Evolutionary conservation across 1,284 basidiomycete genomes (phyloP).

Genomic region (Ceratobasidium sp.): DNA sequence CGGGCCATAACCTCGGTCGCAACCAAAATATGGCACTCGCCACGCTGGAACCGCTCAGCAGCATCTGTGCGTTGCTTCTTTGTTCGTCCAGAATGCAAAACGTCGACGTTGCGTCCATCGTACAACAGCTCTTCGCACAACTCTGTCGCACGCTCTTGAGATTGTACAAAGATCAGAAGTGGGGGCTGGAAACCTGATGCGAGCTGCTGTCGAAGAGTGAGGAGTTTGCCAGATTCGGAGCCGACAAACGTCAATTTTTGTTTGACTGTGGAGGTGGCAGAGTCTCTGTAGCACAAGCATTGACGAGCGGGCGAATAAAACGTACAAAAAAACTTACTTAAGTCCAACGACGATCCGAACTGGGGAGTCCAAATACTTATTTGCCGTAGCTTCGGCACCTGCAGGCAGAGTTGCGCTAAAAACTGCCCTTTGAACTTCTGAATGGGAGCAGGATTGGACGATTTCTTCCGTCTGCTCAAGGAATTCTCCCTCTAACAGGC

Average conservation of each 20-base stretch:
- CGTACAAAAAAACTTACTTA: constrained; percentile 71
- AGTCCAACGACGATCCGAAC: constrained; percentile 93
- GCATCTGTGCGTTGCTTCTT: constrained; percentile 89
- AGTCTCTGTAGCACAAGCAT: constrained; percentile 70
- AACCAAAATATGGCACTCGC: constrained; percentile 91
- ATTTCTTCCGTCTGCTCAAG: constrained; percentile 91
- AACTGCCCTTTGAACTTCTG: constrained; percentile 84
- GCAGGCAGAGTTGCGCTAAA: constrained; percentile 96
- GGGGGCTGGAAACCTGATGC: constrained; percentile 91
- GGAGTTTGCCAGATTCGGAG: constrained; percentile 92
- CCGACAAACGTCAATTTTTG: constrained; percentile 93
- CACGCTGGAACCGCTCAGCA: constrained; percentile 85
- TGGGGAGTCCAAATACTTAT: constrained; percentile 85
- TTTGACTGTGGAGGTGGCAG: constrained; percentile 77
- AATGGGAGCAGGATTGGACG: constrained; percentile 81
- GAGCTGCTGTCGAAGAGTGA: constrained; percentile 84
- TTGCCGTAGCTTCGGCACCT: constrained; percentile 87
- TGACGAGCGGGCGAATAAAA: background rate
- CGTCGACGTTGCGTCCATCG: constrained; percentile 89
- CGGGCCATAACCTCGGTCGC: constrained; percentile 96
- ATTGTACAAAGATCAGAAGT: constrained; percentile 92
- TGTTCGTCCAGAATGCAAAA: constrained; percentile 90
- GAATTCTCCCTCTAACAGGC: constrained; percentile 91
- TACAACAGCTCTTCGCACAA: constrained; percentile 90
- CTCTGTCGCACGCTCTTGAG: constrained; percentile 90